Percentiles rank a stretch among this genome's conserved stretches.
Conservation (phyloP, 169 alveolate genomes). For the Cryptosporidium canis region DNA sequence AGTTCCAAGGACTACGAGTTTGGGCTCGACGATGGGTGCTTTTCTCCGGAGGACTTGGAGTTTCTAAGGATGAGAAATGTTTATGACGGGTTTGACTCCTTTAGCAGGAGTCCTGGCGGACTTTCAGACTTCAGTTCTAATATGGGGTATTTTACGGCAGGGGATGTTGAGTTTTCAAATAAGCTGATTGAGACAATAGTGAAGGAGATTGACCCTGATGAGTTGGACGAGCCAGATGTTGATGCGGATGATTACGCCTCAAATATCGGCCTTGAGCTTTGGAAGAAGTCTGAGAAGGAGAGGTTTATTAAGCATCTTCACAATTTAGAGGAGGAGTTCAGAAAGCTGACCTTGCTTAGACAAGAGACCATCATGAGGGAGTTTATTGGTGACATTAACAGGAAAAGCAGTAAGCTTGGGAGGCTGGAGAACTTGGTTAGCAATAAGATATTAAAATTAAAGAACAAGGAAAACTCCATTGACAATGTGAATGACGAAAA, state of each 20-base stretch:
- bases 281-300: conserved; percentile 60
- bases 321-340: conserved; percentile 36
- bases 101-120: not conserved
- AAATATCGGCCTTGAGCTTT: not conserved
- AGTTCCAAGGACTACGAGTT: not conserved
- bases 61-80: not conserved
- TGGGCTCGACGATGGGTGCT: not conserved
- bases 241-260: not conserved
- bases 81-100: not conserved
- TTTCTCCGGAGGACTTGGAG: not conserved
- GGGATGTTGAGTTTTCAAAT: not conserved
- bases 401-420: conserved; percentile 26
- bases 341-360: conserved; percentile 10
- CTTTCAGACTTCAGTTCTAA: conserved; percentile 10
- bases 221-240: not conserved
- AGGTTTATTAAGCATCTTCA: conserved; percentile 37
- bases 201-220: not conserved
- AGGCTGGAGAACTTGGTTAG: conserved; percentile 38
- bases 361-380: conserved; percentile 62
- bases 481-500: conserved; percentile 46
- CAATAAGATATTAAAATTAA: conserved; percentile 39
- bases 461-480: conserved; percentile 47
- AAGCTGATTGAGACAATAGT: not conserved
- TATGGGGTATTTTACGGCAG: conserved; percentile 26
- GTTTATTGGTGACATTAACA: conserved; percentile 21